Conservation (phyloP, 2,329 filamentous ascomycete genomes). For the Gyromitra esculenta region DNA sequence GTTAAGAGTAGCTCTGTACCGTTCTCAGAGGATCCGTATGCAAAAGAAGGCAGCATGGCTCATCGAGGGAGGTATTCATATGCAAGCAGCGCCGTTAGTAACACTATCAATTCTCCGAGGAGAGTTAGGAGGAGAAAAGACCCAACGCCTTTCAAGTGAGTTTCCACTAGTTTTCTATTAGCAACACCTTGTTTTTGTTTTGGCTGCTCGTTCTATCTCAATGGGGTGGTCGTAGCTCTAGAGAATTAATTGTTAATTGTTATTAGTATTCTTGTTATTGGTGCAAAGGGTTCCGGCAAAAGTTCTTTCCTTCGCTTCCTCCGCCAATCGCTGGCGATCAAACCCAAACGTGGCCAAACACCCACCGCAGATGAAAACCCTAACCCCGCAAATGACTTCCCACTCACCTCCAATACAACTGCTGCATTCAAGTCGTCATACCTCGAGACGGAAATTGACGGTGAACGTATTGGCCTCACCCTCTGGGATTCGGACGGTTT, state of each 20-base stretch:
- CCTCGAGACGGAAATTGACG: constrained; percentile 92
- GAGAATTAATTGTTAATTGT: constrained; percentile 17
- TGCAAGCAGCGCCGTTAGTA: constrained; percentile 86
- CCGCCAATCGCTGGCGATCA: constrained; percentile 82
- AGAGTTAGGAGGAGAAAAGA: constrained; percentile 94
- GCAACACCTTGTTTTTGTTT: neutral
- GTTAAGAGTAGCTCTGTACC: constrained; percentile 67
- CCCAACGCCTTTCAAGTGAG: constrained; percentile 97
- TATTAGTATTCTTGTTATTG: constrained; percentile 84
- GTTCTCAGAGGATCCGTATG: constrained; percentile 72
- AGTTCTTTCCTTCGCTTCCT: constrained; percentile 97
- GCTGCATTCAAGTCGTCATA: constrained; percentile 71
- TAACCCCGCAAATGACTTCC: constrained; percentile 49
- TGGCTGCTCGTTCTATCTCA: neutral
- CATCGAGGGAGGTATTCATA: constrained; percentile 96
- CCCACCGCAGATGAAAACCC: constrained; percentile 45
- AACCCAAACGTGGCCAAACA: constrained; percentile 73
- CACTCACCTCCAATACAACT: constrained; percentile 38
- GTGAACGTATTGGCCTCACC: constrained; percentile 88
- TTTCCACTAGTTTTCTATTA: constrained; percentile 56
- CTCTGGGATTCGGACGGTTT: constrained; percentile 96
- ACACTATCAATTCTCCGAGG: constrained; percentile 87
- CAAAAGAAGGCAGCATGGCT: constrained; percentile 91
- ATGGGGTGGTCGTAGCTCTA: constrained; percentile 1
- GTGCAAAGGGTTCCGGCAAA: constrained; percentile 87